Percentiles rank a stretch among this genome's conserved stretches.
These are phyloP conservation scores for Melanogaster broomeanus DNA, from an alignment of 768 basidiomycete genomes.

Conservation along the genomic window DNA sequence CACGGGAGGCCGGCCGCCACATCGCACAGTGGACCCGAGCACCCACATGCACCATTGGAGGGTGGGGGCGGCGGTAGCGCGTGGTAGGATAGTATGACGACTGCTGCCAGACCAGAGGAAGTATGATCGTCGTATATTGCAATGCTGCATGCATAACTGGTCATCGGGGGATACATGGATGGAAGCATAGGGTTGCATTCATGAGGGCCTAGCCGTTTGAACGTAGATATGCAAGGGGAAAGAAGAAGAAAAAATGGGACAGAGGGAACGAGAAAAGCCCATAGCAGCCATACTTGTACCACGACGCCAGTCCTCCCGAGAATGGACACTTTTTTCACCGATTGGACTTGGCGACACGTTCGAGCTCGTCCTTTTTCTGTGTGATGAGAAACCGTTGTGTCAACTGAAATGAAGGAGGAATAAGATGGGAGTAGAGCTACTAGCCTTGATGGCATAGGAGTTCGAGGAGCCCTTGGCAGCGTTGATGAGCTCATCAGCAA, in stretches of 20 bases:
- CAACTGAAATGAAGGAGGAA: neutral
- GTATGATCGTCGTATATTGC: neutral
- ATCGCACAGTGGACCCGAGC: neutral
- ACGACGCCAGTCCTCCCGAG: constrained; percentile 9
- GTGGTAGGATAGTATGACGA: too few species aligned
- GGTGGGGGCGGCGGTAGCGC: neutral
- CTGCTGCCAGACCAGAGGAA: too few species aligned
- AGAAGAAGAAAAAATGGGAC: constrained; percentile 1
- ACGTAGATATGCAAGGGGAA: constrained; percentile 5
- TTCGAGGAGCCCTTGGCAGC: constrained; percentile 99
- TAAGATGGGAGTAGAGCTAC: constrained; percentile 10
- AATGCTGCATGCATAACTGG: constrained; percentile 8
- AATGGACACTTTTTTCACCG: constrained; percentile 65
- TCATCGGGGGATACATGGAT: constrained; percentile 20
- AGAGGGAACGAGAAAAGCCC: constrained; percentile 22
- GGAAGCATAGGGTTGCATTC: constrained; percentile 27
- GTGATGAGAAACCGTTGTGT: neutral
- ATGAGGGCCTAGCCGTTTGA: constrained; percentile 13
- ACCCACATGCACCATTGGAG: neutral
- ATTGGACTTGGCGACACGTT: constrained; percentile 99
- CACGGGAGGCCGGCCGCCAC: too few species aligned
- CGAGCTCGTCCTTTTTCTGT: constrained; percentile 98
- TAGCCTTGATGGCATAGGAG: constrained; percentile 99
- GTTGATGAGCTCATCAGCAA: constrained; percentile 99
- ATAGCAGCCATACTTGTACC: constrained; percentile 25